Base-by-base conservation (phyloP, 2,329 filamentous ascomycete genomes). In the Dactylonectria estremocensis region DNA sequence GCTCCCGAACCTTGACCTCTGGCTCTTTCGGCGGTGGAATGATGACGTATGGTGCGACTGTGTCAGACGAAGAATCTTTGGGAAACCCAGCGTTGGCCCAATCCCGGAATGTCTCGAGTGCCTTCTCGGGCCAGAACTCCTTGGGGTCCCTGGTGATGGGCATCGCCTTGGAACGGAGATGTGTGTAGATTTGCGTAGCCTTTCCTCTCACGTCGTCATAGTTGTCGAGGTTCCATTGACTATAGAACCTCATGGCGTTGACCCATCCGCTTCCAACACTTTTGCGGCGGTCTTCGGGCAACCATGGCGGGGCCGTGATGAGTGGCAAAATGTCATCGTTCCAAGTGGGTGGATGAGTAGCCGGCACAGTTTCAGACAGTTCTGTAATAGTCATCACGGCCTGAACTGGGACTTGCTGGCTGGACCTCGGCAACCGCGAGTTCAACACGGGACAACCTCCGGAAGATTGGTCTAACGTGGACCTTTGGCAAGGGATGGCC, bases 51-150 rank as follows among this genome's bases (percentile, higher is more conserved):
- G 61, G 53, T 3, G 18, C 31, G 20, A 31, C 31, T 9, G 13
- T n/a, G n/a, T n/a, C n/a, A 33, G 60, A 52, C 16, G 43, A 11
- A 2, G 22, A 35, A 31, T 67, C 28, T 14, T 33, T 16, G 9
- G 54, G 64, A 43, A 67, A 67, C 3, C 64, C 64, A 10, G 18
- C 37, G 22, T 67, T 63, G 10, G 55, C 59, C 64, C 64, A 67
- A n/a, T 9, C 33, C 7, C 64, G 59, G 48, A 67, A 57, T 1
- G 48, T 59, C 16, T 67, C 64, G 24, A 67, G 16, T 1, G 64
- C 64, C 24, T 67, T 54, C 10, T 67, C 64, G 4, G 64, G 64
- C 64, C 64, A 67, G 14, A 53, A 67, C 22, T 64, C 53, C n/a
- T 28, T 28, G 9, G 64, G 64, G 18, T 67, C 55, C 11, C 35